Evolutionary conservation across 805 yeast species (phyloP), one percentile per base, ranked within the genome.

Genomic region (baker's yeast (Saccharomyces cerevisiae)): DNA sequence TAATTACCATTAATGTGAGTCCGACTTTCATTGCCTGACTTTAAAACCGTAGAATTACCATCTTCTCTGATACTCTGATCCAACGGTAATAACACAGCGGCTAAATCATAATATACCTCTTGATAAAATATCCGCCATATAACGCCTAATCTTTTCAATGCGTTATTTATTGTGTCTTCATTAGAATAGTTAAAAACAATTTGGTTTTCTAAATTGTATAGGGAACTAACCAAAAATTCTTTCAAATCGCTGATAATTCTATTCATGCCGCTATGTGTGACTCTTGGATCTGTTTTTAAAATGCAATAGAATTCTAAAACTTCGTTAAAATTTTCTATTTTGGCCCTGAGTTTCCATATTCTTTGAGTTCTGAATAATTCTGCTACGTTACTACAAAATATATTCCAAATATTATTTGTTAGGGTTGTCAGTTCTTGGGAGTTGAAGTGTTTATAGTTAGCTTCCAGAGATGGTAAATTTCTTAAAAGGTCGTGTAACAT

Each of bases 81-180:
- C 22, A 84, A 60, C 0, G 88, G 88, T 29, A 81, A 58, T 49
- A 83, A 78, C 0, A 81, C 74, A 0, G 83, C 85, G 49, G 81
- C 77, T 30, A 82, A 64, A 59, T 80, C 78, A 50, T 79, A 80
- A 49, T 77, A 72, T 1, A 80, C 72, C 21, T 76, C 72, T 5
- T 70, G 68, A 55, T 76, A 77, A 61, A 82, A 83, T 41, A 65
- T 67, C 6, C 72, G 73, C 87, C 87, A 83, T 2, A 79, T 68
- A 2, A 70, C 54, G 4, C 74, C 63, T 13, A 64, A 69, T 60
- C 60, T 66, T 48, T 55, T 61, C 46, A 56, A 56, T 13, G 65
- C 54, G 50, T 61, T 48, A 56, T 66, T 67, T 32, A 66, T 69
- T 6, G 54, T 57, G 14, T 48, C 55, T 41, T 58, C 65, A 8